Evolutionary conservation across 768 basidiomycete genomes (phyloP).

Genomic region (Dioszegia hungarica): DNA sequence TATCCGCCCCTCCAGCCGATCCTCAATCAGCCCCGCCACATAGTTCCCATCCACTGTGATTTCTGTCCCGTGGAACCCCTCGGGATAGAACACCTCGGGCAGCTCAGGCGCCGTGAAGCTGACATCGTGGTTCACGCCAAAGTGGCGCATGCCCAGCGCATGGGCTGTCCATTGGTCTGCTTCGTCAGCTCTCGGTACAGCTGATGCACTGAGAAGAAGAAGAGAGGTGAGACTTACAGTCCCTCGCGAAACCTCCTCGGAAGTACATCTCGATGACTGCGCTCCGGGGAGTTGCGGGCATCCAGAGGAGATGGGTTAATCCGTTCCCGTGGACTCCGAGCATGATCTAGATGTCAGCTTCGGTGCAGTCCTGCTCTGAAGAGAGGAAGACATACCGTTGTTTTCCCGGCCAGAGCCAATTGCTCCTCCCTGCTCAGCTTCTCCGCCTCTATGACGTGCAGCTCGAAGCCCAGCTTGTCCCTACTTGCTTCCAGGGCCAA

Average conservation of each 20-base stretch:
- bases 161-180: constrained; percentile 49
- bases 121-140: constrained; percentile 42
- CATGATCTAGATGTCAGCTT: constrained; percentile 62
- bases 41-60: constrained; percentile 56
- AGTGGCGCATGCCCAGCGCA: constrained; percentile 44
- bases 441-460: constrained; percentile 47
- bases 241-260: constrained; percentile 74
- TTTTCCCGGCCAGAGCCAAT: constrained; percentile 44
- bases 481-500: constrained; percentile 64
- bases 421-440: constrained; percentile 48
- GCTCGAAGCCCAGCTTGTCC: constrained; percentile 67
- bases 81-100: constrained; percentile 43
- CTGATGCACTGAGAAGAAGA: too few species aligned
- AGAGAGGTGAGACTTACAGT: constrained; percentile 59
- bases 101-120: constrained; percentile 38
- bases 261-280: constrained; percentile 92
- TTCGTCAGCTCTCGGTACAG: background rate
- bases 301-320: constrained; percentile 81
- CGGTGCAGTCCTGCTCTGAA: background rate
- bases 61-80: constrained; percentile 45
- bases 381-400: constrained; percentile 36
- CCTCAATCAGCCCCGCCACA: constrained; percentile 67
- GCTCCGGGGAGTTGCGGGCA: constrained; percentile 73
- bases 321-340: constrained; percentile 94
- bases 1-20: constrained; percentile 51